Base-by-base conservation (phyloP, 148 eudicot species). In the Simmondsia chinensis region DNA sequence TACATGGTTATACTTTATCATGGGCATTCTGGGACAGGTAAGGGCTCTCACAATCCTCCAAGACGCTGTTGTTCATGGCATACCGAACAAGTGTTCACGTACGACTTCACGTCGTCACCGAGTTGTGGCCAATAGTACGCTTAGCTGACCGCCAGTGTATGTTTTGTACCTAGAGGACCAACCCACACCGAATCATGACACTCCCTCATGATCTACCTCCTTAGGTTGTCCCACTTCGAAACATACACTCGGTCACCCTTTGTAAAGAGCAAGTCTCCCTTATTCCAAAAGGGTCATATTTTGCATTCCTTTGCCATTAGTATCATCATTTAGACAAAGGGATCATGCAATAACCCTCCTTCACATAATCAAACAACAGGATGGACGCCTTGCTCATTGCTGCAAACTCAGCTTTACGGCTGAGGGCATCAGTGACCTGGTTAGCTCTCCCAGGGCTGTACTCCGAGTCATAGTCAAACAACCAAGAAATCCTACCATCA, bases 1-100 rank as follows among this genome's bases (percentile, higher is more conserved):
- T 37, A 44, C 56, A 51, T 38, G 9, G 46, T 14, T 2, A 50
- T 26, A 2, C 26, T 25, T 6, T 39, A 33, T 26, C 24, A 51
- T 3, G 46, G 35, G 1, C 26, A 2, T 6, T 24, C 33, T 0
- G 33, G 55, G 9, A 17, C 27, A 9, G 33, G 43, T 0, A 51
- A 10, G 2, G 46, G 45, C 26, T 51, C 35, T 1, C 37, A 40
- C 1, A 51, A 27, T 25, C 45, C 56, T 24, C 17, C 18, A 0
- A 17, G 43, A 1, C 6, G 9, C 3, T 11, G 11, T 3, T 46
- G 7, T 5, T 46, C 23, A 7, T 48, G 41, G 37, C 42, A 34
- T 11, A 23, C 27, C 11, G 24, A 42, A 13, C 42, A 33, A 33
- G 54, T 48, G 3, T 48, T 11, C 4, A 48, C 41, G 24, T 3